A percentile compares a stretch with the other conserved stretches of the same genome.
phyloP scores from a whole-genome alignment of 345 rosid genomes.

The Bruguiera gymnorhiza region DNA sequence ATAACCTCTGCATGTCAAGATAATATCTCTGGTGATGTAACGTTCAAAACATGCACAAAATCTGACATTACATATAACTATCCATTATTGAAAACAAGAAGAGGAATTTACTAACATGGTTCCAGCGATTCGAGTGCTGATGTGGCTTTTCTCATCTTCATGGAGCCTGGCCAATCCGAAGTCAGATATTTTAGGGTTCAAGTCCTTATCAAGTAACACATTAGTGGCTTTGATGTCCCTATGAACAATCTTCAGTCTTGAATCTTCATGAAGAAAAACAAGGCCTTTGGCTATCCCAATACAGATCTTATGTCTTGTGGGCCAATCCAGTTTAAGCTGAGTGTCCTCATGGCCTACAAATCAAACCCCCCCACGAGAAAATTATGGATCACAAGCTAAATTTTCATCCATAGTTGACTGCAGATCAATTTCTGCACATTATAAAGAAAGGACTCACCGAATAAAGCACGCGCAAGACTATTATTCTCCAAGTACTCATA shows the following conservation, averaged over 20 bases:
- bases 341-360: constrained; percentile 10
- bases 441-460: constrained; percentile 27
- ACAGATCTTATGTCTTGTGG: constrained; percentile 29
- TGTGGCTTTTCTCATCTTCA: constrained; percentile 32
- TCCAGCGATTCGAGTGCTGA: constrained; percentile 35
- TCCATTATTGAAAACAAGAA: not conserved
- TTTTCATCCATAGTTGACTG: not conserved
- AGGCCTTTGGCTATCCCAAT: constrained; percentile 34
- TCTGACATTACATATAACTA: too few relatives aligned
- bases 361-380: not conserved
- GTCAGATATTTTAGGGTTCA: constrained; percentile 38
- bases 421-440: too few relatives aligned
- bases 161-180: constrained; percentile 36
- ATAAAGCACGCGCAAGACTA: constrained; percentile 48
- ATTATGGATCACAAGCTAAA: not conserved
- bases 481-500: constrained; percentile 62
- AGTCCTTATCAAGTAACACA: constrained; percentile 28
- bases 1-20: constrained; percentile 25
- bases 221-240: constrained; percentile 35
- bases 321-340: constrained; percentile 29
- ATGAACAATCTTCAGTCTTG: constrained; percentile 32
- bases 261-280: constrained; percentile 39
- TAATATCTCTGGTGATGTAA: not conserved
- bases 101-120: constrained; percentile 18
- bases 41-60: too few relatives aligned